A percentile compares a stretch with the other conserved stretches of the same genome.
Conservation (phyloP, 495 filamentous ascomycete species). For the Penicillium taxi region DNA sequence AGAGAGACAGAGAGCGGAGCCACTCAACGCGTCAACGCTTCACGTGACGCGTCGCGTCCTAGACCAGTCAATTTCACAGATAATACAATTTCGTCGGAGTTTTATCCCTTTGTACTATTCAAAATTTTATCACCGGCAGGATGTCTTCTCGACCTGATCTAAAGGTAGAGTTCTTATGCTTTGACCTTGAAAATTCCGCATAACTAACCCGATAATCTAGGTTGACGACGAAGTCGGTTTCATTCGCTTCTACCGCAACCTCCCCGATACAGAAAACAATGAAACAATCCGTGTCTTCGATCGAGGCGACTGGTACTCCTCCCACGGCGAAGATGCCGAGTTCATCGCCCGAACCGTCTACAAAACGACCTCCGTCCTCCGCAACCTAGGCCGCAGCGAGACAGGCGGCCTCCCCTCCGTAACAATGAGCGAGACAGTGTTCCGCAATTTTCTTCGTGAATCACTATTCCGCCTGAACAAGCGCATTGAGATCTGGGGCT, state of each 20-base stretch:
- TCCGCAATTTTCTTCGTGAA: conserved; percentile 91
- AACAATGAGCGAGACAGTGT: conserved; percentile 87
- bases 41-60: too few species aligned
- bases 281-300: conserved; percentile 77
- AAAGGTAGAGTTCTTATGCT: too few species aligned
- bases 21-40: too few species aligned
- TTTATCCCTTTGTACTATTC: too few species aligned
- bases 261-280: conserved; percentile 59
- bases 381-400: conserved; percentile 76
- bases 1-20: too few species aligned
- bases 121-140: too few species aligned
- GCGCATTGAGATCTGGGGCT: conserved; percentile 83
- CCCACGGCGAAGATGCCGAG: conserved; percentile 83
- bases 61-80: too few species aligned
- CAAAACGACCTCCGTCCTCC: conserved; percentile 92
- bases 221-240: conserved; percentile 95
- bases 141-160: conserved; percentile 92
- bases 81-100: too few species aligned
- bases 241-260: conserved; percentile 83
- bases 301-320: conserved; percentile 89
- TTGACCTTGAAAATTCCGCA: background rate
- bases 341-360: conserved; percentile 94
- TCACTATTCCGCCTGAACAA: conserved; percentile 86
- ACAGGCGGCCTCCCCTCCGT: conserved; percentile 82
- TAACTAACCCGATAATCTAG: conserved; percentile 30